Evolutionary conservation across 176 grass and related monocot genomes (phyloP).

Genomic region (Carex scoparia): DNA sequence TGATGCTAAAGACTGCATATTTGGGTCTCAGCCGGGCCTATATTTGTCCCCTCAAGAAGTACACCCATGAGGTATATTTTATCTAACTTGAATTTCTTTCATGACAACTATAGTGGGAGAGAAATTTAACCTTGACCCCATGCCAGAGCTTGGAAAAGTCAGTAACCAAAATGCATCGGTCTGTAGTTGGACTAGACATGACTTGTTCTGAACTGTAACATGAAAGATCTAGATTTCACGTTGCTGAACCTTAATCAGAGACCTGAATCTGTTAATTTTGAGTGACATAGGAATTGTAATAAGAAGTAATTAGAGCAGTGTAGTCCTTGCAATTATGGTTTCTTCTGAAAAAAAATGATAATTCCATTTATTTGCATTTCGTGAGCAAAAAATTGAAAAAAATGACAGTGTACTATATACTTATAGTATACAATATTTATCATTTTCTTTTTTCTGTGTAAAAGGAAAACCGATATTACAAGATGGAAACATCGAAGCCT

Average conservation of each 20-base stretch:
- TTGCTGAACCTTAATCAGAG: background rate
- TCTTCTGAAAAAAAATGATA: too few relatives aligned
- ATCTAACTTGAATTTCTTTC: background rate
- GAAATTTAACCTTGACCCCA: background rate
- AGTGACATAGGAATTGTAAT: background rate
- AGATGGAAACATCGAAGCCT: too few relatives aligned
- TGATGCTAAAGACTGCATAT: constrained; percentile 93
- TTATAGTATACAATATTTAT: too few relatives aligned
- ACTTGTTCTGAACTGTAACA: background rate
- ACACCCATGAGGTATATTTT: constrained; percentile 78
- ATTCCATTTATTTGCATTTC: too few relatives aligned
- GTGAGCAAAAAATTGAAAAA: too few relatives aligned
- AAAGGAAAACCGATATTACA: too few relatives aligned
- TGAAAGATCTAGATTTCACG: background rate
- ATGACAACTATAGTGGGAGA: background rate
- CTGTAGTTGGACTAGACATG: background rate
- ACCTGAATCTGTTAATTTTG: background rate
- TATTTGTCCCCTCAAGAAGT: constrained; percentile 88
- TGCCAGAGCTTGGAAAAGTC: background rate
- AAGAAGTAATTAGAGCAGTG: too few relatives aligned
- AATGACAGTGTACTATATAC: too few relatives aligned
- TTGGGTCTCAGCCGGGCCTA: constrained; percentile 81
- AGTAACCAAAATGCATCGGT: background rate
- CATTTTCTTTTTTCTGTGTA: too few relatives aligned
- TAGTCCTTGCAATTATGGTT: too few relatives aligned